These are phyloP conservation scores for Typha latifolia DNA, from an alignment of 176 grass and related monocot genomes.

Conservation along the genomic window DNA sequence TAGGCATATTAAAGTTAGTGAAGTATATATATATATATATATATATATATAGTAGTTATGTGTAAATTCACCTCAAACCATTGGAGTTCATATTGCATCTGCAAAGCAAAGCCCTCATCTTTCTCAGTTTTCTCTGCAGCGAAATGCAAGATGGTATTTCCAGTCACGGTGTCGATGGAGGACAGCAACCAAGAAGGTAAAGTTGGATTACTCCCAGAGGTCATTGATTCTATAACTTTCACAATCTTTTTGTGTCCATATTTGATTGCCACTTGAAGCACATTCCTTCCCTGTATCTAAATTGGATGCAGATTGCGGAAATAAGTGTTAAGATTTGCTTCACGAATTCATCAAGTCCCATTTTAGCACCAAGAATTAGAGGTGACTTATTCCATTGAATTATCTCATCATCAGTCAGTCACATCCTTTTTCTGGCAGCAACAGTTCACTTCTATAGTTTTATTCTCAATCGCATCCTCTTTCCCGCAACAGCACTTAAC, in stretches of 20 bases:
- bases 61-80: constrained; percentile 24
- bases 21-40: too few relatives aligned
- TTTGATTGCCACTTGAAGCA: constrained; percentile 25
- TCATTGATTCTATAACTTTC: not conserved
- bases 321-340: constrained; percentile 8
- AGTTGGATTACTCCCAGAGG: not conserved
- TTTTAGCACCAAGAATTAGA: constrained; percentile 9
- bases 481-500: too few relatives aligned
- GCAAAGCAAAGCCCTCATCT: not conserved
- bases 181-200: constrained; percentile 14
- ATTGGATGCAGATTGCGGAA: constrained; percentile 10
- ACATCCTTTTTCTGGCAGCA: too few relatives aligned
- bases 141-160: constrained; percentile 29
- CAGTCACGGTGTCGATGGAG: not conserved
- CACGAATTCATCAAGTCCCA: constrained; percentile 29
- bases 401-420: too few relatives aligned
- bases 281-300: constrained; percentile 13
- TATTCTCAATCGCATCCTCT: too few relatives aligned
- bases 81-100: constrained; percentile 22
- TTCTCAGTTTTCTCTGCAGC: not conserved
- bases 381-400: constrained; percentile 11
- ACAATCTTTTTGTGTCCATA: constrained; percentile 9
- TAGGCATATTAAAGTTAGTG: too few relatives aligned
- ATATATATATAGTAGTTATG: too few relatives aligned
- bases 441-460: too few relatives aligned